These are phyloP conservation scores for Diaporthe caulivora DNA, from an alignment of 2,329 filamentous ascomycete species.

Conservation along the genomic window DNA sequence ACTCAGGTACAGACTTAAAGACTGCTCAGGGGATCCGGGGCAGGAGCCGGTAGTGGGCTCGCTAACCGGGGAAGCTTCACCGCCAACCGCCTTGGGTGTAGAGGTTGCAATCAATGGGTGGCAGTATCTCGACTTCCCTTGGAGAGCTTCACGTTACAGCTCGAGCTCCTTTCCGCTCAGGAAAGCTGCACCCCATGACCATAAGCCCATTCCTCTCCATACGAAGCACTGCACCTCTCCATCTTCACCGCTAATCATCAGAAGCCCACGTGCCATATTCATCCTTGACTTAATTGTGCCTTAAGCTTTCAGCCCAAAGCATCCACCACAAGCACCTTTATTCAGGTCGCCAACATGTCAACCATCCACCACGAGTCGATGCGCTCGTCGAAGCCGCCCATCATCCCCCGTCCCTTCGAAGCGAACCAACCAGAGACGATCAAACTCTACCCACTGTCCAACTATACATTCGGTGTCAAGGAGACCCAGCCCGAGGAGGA, in stretches of 20 bases:
- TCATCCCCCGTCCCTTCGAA: constrained; percentile 86
- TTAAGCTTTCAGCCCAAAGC: neutral
- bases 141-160: constrained; percentile 15
- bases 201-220: neutral
- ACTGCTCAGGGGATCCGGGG: neutral
- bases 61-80: neutral
- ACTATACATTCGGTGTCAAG: constrained; percentile 99
- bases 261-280: neutral
- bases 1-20: neutral
- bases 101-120: constrained; percentile 1
- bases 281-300: neutral
- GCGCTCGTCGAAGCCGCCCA: constrained; percentile 83
- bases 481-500: constrained; percentile 99
- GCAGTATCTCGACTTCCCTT: constrained; percentile 19
- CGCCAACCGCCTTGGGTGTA: neutral
- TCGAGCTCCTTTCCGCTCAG: neutral
- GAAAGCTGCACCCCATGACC: neutral
- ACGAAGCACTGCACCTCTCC: neutral
- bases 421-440: constrained; percentile 91
- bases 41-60: constrained; percentile 1
- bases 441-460: constrained; percentile 92
- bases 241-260: neutral
- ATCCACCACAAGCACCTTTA: neutral
- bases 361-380: constrained; percentile 82
- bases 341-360: constrained; percentile 71